phyloP scores from a whole-genome alignment of 2,329 filamentous ascomycete genomes.

The Ophiostoma novo-ulmi region DNA sequence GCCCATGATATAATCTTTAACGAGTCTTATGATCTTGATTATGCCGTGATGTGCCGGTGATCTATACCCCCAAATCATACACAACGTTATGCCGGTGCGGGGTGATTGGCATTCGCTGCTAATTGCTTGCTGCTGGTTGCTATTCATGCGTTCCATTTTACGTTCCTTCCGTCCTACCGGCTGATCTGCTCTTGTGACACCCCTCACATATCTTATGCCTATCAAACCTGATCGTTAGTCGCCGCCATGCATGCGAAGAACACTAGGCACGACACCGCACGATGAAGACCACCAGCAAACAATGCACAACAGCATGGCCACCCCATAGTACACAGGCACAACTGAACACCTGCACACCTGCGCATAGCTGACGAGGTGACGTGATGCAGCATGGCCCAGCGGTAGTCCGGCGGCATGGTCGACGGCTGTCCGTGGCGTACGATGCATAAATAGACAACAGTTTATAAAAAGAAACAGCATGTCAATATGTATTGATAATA shows the following conservation, averaged over 20 bases:
- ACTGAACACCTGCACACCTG: too few relatives aligned
- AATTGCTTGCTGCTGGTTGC: too few relatives aligned
- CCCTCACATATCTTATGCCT: not conserved
- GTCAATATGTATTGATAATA: not conserved
- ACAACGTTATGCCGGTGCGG: conserved; percentile 10
- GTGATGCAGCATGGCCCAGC: too few relatives aligned
- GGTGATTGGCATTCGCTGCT: not conserved
- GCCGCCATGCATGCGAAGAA: not conserved
- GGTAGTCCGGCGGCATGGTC: too few relatives aligned
- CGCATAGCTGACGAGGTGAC: too few relatives aligned
- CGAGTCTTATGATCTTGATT: not conserved
- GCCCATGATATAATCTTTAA: not conserved
- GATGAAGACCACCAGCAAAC: too few relatives aligned
- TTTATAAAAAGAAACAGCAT: too few relatives aligned
- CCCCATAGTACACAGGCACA: too few relatives aligned
- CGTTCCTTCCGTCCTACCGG: not conserved
- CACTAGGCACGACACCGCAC: too few relatives aligned
- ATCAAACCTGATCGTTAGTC: not conserved
- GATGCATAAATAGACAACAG: too few relatives aligned
- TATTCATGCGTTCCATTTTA: not conserved
- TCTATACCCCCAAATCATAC: not conserved
- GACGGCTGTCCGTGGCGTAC: too few relatives aligned
- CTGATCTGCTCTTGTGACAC: not conserved
- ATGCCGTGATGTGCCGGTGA: not conserved
- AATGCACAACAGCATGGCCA: too few relatives aligned